Percentiles rank a stretch among this genome's conserved stretches.
phyloP scores from a whole-genome alignment of 2,329 filamentous ascomycete genomes.

The Ampelomyces quisqualis region DNA sequence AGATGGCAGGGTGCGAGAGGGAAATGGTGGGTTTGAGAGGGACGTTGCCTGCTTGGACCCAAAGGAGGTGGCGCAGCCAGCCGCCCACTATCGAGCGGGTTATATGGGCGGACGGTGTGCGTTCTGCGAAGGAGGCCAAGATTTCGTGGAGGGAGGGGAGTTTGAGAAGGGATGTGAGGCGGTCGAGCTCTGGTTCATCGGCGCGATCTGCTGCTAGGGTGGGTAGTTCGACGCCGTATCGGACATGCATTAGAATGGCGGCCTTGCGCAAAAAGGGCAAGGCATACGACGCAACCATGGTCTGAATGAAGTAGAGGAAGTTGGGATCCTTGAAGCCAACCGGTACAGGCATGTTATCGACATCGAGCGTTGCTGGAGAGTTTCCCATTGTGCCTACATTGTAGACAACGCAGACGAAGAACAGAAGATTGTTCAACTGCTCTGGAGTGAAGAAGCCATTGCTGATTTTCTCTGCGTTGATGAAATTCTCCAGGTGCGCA shows the following conservation, averaged over 20 bases:
- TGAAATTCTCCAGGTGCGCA: constrained; percentile 24
- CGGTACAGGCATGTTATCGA: constrained; percentile 28
- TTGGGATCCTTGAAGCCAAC: constrained; percentile 29
- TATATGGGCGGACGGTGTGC: constrained; percentile 29
- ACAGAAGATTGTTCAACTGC: constrained; percentile 33
- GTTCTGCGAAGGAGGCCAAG: constrained; percentile 58
- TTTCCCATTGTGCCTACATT: constrained; percentile 29
- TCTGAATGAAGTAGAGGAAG: constrained; percentile 41
- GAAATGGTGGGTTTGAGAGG: constrained; percentile 50
- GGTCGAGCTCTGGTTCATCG: constrained; percentile 75
- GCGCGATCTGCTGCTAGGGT: constrained; percentile 57
- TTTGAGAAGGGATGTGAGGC: constrained; percentile 73
- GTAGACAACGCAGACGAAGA: constrained; percentile 38
- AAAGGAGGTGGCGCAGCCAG: constrained; percentile 70
- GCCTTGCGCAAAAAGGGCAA: constrained; percentile 87
- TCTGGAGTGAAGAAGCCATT: constrained; percentile 24
- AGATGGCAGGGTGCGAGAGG: constrained; percentile 82
- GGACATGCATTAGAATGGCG: constrained; percentile 79
- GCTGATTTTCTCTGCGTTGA: constrained; percentile 28
- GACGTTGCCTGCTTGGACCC: constrained; percentile 41
- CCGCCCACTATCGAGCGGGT: constrained; percentile 58
- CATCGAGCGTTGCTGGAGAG: constrained; percentile 25
- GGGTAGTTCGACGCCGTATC: constrained; percentile 85
- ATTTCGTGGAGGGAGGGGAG: constrained; percentile 79
- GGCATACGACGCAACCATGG: constrained; percentile 72